Conservation (phyloP, 495 filamentous ascomycete genomes). For the Neurospora cerealis region DNA sequence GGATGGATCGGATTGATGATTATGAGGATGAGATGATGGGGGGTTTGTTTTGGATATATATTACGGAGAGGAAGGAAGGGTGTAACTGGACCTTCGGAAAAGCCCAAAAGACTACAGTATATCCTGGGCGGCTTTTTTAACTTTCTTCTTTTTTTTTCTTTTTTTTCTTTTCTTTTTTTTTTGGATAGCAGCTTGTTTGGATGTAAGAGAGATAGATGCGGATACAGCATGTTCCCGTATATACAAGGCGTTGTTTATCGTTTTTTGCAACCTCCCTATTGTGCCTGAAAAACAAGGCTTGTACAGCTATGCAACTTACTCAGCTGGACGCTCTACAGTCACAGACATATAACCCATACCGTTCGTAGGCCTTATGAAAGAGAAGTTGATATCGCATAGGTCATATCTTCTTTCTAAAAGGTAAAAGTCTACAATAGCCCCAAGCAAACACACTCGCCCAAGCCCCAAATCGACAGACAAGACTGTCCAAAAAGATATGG, state of each 20-base stretch:
- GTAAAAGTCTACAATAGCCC: background rate
- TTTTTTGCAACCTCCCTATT: no score
- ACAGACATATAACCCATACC: no score
- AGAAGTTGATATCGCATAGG: no score
- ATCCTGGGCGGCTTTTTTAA: background rate
- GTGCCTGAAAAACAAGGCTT: no score
- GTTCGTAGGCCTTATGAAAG: no score
- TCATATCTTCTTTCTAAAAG: background rate
- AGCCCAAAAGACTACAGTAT: background rate
- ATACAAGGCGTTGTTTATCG: no score
- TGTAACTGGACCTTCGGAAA: background rate
- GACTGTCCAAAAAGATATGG: no score
- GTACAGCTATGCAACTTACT: no score
- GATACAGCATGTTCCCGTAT: background rate
- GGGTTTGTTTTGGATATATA: background rate
- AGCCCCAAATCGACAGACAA: no score
- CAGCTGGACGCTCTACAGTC: no score
- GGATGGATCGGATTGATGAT: background rate
- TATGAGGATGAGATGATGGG: background rate
- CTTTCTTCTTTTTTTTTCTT: background rate
- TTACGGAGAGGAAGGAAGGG: background rate
- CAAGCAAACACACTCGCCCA: background rate
- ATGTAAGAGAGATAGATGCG: background rate
- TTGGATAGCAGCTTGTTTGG: background rate
- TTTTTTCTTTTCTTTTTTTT: background rate